These are phyloP conservation scores for Wickerhamomyces canadensis DNA, from an alignment of 805 yeast genomes.

Conservation along the genomic window DNA sequence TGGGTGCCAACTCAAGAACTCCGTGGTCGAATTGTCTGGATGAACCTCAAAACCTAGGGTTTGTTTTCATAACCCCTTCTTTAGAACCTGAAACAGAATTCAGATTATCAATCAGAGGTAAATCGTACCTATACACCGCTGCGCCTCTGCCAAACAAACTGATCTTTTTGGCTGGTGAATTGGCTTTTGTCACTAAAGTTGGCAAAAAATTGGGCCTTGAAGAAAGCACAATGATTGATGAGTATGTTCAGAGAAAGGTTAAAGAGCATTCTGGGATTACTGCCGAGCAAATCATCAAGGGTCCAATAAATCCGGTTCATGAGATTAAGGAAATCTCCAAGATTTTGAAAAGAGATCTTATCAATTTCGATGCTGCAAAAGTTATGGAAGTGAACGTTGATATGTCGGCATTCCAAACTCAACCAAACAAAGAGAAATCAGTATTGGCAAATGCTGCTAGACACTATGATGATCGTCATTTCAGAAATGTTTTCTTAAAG, in stretches of 20 bases:
- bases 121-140: conserved; percentile 36
- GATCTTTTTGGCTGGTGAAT: conserved; percentile 36
- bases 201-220: conserved; percentile 26
- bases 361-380: conserved; percentile 21
- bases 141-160: conserved; percentile 41
- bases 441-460: conserved; percentile 28
- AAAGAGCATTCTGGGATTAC: conserved; percentile 13
- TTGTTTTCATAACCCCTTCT: conserved; percentile 24
- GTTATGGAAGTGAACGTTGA: conserved; percentile 16
- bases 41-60: conserved; percentile 25
- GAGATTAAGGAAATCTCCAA: conserved; percentile 24
- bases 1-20: conserved; percentile 35
- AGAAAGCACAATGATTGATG: conserved; percentile 30
- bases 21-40: conserved; percentile 38
- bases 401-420: conserved; percentile 22
- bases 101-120: conserved; percentile 33
- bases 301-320: conserved; percentile 25
- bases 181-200: conserved; percentile 33
- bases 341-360: conserved; percentile 25
- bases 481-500: conserved; percentile 26
- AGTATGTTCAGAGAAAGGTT: conserved; percentile 27
- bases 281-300: conserved; percentile 25
- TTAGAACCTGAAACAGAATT: conserved; percentile 31
- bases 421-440: conserved; percentile 24
- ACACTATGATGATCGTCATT: conserved; percentile 26